Percentiles rank a stretch among this genome's conserved stretches.
phyloP scores from a whole-genome alignment of 2,329 filamentous ascomycete species.

The Rutstroemia sp. region DNA sequence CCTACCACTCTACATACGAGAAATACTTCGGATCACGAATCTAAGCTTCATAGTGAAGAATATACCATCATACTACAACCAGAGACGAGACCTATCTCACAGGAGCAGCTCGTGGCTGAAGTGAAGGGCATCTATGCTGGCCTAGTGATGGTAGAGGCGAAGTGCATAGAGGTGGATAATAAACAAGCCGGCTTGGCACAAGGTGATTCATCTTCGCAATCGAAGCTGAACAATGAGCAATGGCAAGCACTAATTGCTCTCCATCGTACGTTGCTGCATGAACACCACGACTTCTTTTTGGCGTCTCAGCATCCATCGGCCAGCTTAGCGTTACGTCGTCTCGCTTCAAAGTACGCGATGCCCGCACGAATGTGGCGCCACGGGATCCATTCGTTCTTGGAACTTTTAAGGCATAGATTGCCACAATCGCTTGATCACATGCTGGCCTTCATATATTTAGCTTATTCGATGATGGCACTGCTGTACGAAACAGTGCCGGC shows the following conservation, averaged over 20 bases:
- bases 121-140: slow-evolving; percentile 62
- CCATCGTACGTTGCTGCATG: slow-evolving; percentile 72
- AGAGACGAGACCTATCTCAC: slow-evolving; percentile 36
- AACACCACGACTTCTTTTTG: slow-evolving; percentile 81
- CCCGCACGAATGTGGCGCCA: slow-evolving; percentile 88
- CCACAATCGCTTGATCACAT: slow-evolving; percentile 80
- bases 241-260: slow-evolving; percentile 80
- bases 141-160: slow-evolving; percentile 77
- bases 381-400: slow-evolving; percentile 82
- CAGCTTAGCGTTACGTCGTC: slow-evolving; percentile 53
- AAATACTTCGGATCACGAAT: not conserved
- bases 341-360: slow-evolving; percentile 83
- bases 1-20: slow-evolving; percentile 1
- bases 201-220: slow-evolving; percentile 33
- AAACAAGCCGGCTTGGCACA: slow-evolving; percentile 48
- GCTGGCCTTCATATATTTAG: slow-evolving; percentile 81
- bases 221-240: slow-evolving; percentile 55
- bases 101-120: slow-evolving; percentile 26
- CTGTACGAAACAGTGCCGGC: slow-evolving; percentile 77
- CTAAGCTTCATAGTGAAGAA: slow-evolving; percentile 47
- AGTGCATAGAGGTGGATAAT: slow-evolving; percentile 77
- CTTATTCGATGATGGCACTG: slow-evolving; percentile 84
- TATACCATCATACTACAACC: slow-evolving; percentile 45
- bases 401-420: slow-evolving; percentile 65
- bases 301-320: slow-evolving; percentile 82